Conservation (phyloP, 495 filamentous ascomycete species). For the Penicillium alfredii region DNA sequence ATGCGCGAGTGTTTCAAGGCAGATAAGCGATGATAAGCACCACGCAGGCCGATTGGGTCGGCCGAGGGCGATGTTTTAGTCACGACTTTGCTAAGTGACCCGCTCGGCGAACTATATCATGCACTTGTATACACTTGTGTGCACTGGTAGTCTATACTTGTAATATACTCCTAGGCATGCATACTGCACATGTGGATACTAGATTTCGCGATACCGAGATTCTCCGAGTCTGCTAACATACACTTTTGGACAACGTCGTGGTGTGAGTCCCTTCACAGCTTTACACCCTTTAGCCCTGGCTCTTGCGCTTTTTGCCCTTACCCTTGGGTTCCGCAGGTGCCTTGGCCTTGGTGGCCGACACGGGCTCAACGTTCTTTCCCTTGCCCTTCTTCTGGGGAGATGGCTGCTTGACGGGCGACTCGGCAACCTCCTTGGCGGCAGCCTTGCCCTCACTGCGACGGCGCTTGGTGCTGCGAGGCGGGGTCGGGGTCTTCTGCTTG, state of each 20-base stretch:
- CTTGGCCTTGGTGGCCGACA: constrained; percentile 47
- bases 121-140: too few relatives aligned
- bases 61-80: constrained; percentile 19
- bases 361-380: constrained; percentile 39
- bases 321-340: constrained; percentile 45
- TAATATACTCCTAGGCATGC: too few relatives aligned
- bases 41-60: constrained; percentile 20
- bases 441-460: constrained; percentile 44
- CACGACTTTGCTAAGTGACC: constrained; percentile 14
- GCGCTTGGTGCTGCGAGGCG: constrained; percentile 46
- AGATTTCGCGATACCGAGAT: too few relatives aligned
- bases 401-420: constrained; percentile 28
- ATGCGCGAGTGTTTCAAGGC: constrained; percentile 9
- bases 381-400: constrained; percentile 38
- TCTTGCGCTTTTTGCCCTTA: constrained; percentile 65
- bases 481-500: constrained; percentile 52
- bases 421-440: constrained; percentile 33
- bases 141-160: too few relatives aligned
- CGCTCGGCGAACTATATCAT: constrained; percentile 2
- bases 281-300: constrained; percentile 30
- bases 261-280: too few relatives aligned
- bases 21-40: constrained; percentile 16
- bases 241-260: too few relatives aligned
- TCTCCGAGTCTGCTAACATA: too few relatives aligned
- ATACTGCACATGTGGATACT: too few relatives aligned